These are phyloP conservation scores for Starmerella apicola DNA, from an alignment of 805 yeast genomes.

Conservation along the genomic window DNA sequence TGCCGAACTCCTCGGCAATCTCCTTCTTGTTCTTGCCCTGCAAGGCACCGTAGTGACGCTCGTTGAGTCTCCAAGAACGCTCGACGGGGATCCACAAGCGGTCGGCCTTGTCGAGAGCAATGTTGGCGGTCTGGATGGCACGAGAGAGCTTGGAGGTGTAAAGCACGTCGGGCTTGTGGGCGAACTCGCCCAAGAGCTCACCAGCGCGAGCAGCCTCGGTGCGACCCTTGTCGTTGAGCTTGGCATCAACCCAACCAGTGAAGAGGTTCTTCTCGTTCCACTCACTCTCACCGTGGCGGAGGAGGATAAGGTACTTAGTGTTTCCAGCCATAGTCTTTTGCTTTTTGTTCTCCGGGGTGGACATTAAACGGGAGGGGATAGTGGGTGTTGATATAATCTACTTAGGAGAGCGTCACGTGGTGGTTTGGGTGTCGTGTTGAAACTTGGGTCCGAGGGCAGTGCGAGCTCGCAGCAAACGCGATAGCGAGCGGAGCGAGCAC, in stretches of 20 bases:
- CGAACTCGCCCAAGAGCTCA: constrained; percentile 75
- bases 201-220: constrained; percentile 92
- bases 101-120: constrained; percentile 81
- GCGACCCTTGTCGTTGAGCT: constrained; percentile 69
- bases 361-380: too few relatives aligned
- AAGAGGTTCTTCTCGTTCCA: constrained; percentile 97
- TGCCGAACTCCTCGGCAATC: constrained; percentile 75
- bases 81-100: constrained; percentile 81
- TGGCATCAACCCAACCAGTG: constrained; percentile 98
- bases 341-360: constrained; percentile 10
- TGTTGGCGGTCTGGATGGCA: constrained; percentile 95
- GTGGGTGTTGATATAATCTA: too few relatives aligned
- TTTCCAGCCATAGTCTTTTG: constrained; percentile 17
- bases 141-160: constrained; percentile 86
- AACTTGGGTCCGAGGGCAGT: too few relatives aligned
- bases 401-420: too few relatives aligned
- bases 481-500: too few relatives aligned
- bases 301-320: constrained; percentile 58
- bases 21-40: constrained; percentile 98
- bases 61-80: constrained; percentile 96
- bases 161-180: constrained; percentile 71
- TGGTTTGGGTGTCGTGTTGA: too few relatives aligned
- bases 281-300: constrained; percentile 98
- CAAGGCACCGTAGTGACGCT: constrained; percentile 97
- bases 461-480: too few relatives aligned